Base-by-base conservation (phyloP, 257 asterid genomes). In the Solanum sejunctum region DNA sequence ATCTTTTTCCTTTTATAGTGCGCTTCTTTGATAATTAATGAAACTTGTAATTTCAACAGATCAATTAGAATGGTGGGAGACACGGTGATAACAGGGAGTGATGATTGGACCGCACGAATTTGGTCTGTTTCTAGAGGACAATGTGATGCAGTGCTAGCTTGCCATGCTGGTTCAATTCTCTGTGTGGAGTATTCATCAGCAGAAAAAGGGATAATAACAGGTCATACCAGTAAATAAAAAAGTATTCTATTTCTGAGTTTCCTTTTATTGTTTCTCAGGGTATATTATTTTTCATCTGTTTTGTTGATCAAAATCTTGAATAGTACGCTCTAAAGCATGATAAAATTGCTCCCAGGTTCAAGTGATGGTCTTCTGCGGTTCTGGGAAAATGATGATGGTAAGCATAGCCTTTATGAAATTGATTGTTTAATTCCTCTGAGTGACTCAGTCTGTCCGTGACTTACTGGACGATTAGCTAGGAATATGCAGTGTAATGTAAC, bases 21-120 rank as follows among this genome's bases (percentile, higher is more conserved):
- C 12, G 45, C 88, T 64, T 8, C 80, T 80, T 81, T 87, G 84
- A 80, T 78, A 88, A 84, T 85, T 81, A 81, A 88, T 90, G 60
- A 43, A 86, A 78, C 86, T 51, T 39, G 12, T 84, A 66, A 61
- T 79, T 87, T 82, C 56, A 23, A 77, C 93, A 96, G 99, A 92
- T 95, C 99, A 81, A 92, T 96, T 85, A 93, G 97, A 93, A 93
- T 96, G 98, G 98, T 93, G 54, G 99, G 98, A 73, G 98, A 96
- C 91, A 93, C 96, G 67, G 85, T 96, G 81, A 86, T 96, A 85
- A 95, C 99, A 12, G 99, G 98, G 28, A 96, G 99, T 91, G 99
- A 96, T 92, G 99, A 96, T 87, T 96, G 99, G 99, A 96, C 99
- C 58, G 98, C 98, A 83, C 95, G 99, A 75, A 87, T 95, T 82